These are phyloP conservation scores for Salix brachista DNA, from an alignment of 345 rosid species.

Conservation along the genomic window DNA sequence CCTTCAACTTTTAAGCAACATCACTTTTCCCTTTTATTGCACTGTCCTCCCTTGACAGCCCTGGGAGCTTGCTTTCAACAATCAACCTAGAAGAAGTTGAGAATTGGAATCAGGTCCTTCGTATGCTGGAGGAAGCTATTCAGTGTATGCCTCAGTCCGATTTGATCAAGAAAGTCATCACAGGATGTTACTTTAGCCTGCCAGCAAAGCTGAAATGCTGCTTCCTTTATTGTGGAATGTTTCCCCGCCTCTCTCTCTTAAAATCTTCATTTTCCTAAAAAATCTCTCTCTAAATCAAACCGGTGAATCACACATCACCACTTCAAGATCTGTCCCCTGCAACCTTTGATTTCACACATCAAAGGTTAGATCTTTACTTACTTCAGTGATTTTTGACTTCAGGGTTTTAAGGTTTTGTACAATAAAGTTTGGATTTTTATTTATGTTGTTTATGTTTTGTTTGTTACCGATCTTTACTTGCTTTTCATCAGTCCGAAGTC, in stretches of 20 bases:
- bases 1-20: too few species aligned
- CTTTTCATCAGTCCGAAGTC: too few species aligned
- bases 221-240: conserved; percentile 1
- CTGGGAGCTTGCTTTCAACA: neutral
- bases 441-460: too few species aligned
- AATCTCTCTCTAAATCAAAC: conserved; percentile 26
- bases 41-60: too few species aligned
- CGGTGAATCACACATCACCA: neutral
- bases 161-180: neutral
- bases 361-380: too few species aligned
- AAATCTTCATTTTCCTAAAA: neutral
- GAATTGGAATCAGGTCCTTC: neutral
- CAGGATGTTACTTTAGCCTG: neutral
- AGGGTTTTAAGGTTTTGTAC: too few species aligned
- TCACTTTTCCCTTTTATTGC: too few species aligned
- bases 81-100: neutral
- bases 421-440: too few species aligned
- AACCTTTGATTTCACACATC: too few species aligned
- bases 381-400: too few species aligned
- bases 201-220: neutral
- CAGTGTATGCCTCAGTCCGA: neutral
- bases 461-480: too few species aligned
- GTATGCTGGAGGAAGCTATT: neutral
- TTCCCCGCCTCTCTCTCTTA: neutral
- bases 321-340: neutral